Base-by-base conservation (phyloP, 2,329 filamentous ascomycete species). In the Trichophyton benhamiae region DNA sequence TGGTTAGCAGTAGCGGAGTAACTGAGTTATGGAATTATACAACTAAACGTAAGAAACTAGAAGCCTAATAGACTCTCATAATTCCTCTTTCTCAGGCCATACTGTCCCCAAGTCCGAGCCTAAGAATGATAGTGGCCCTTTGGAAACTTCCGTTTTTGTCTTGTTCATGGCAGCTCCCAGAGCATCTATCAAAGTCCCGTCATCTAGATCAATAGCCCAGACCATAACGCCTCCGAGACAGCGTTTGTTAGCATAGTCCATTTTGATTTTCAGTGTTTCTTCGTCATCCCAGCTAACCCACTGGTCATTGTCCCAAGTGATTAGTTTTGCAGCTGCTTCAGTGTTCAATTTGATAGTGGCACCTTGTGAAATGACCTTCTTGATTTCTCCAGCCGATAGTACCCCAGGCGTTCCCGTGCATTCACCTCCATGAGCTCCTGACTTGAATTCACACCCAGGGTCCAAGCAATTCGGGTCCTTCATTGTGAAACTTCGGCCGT, bases 361-460 rank as follows among this genome's bases (percentile, higher is more conserved):
- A 15, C 36, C 22, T 20, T 55, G 42, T 9, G 25, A 3, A 3
- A 62, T 22, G 22, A 74, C 71, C 9, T 69, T 60, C 20, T 65
- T 62, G 46, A 75, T 72, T 65, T 77, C 75, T 17, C 65, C 62
- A n/a, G 68, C 65, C 0, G 68, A 66, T n/a, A 76, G 61, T 2
- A 72, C 65, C 42, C 60, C 63, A 7, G 55, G 27, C 0, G 68
- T 66, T 8, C 62, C 62, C 0, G 70, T 70, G 60, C 75, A 77
- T 1, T 41, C 11, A 2, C 74, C 72, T 0, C 49, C 49, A 1
- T 64, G 53, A 5, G 63, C 72, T 2, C 66, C 70, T 13, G 60
- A 64, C 1, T 22, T 61, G 61, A 75, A 73, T 4, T 38, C 30
- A 52, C 74, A 76, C 0, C 71, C 70, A 2, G 73, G 61, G 0